Percentiles rank a stretch among this genome's conserved stretches.
Evolutionary conservation across 148 eudicot species (phyloP).

Genomic region (Fagopyrum tataricum): DNA sequence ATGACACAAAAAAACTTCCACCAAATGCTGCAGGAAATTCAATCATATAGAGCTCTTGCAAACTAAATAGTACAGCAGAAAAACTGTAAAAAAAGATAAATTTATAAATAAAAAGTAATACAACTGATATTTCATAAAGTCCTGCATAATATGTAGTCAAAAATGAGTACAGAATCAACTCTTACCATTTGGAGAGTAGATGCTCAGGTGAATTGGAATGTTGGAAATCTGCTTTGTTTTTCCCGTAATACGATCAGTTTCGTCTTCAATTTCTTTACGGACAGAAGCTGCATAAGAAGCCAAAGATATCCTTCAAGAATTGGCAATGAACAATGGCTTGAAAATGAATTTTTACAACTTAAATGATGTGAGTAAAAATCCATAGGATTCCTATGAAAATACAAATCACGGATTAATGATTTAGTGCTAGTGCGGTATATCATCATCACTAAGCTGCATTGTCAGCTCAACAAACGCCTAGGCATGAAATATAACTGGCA

Average conservation of each 20-base stretch:
- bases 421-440: background rate
- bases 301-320: background rate
- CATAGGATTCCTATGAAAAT: background rate
- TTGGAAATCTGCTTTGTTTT: constrained; percentile 82
- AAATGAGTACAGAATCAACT: constrained; percentile 5
- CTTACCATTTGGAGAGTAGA: constrained; percentile 92
- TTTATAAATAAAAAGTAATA: background rate
- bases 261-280: constrained; percentile 86
- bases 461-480: background rate
- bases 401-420: background rate
- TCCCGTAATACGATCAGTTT: constrained; percentile 97
- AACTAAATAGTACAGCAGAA: background rate
- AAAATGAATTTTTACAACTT: background rate
- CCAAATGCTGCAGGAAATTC: background rate
- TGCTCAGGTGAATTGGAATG: constrained; percentile 92
- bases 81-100: background rate
- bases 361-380: background rate
- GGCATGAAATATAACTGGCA: background rate
- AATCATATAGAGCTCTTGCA: background rate
- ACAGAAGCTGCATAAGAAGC: constrained; percentile 71
- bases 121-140: background rate
- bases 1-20: background rate
- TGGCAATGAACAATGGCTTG: background rate
- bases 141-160: background rate
- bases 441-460: background rate